Base-by-base conservation (phyloP, 2,329 filamentous ascomycete species). In the Purpureocillium lavendulum region DNA sequence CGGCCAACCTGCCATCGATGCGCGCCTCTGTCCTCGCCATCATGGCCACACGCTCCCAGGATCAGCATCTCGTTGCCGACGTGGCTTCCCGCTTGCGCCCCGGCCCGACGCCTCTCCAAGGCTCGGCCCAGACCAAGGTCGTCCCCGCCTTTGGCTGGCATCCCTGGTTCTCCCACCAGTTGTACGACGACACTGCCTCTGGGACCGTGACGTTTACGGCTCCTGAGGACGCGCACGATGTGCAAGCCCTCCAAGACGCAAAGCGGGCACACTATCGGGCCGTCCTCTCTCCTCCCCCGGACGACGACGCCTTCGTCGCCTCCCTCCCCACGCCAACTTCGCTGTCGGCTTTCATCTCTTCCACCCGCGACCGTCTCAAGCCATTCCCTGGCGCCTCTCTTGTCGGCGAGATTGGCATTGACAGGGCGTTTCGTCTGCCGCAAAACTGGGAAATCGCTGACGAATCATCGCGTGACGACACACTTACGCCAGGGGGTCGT, bases 91-190 rank as follows among this genome's bases (percentile, higher is more conserved):
- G 76, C 33, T 30, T 30, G 5, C 29, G 29, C 7, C 11, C 29
- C n/a, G 29, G 29, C 11, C 29, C 29, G n/a, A 5, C 21, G 10
- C 21, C 21, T 26, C 21, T 26, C 21, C 6, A 26, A 10, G 29
- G 7, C 7, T 12, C n/a, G 29, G 6, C 11, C 12, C 29, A 7
- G 29, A 7, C 29, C 42, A 44, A 40, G 16, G 50, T 70, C 38
- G 51, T 90, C 4, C 83, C 86, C 0, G 78, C 80, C n/a, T 90
- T 89, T 60, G 86, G 86, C 15, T 89, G 85, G 84, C 86, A 92
- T 56, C 86, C 86, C 1, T 92, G 86, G 86, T 90, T 89, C 59
- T 83, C 84, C 1, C 70, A 90, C 57, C 80, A 86, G 47, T 71
- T 92, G 51, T 87, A 80, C 53, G 73, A 81, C 51, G 78, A 86